Percentiles rank a stretch among this genome's conserved stretches.
Evolutionary conservation across 805 yeast species (phyloP).

Genomic region (Wickerhamomyces chaumierensis): DNA sequence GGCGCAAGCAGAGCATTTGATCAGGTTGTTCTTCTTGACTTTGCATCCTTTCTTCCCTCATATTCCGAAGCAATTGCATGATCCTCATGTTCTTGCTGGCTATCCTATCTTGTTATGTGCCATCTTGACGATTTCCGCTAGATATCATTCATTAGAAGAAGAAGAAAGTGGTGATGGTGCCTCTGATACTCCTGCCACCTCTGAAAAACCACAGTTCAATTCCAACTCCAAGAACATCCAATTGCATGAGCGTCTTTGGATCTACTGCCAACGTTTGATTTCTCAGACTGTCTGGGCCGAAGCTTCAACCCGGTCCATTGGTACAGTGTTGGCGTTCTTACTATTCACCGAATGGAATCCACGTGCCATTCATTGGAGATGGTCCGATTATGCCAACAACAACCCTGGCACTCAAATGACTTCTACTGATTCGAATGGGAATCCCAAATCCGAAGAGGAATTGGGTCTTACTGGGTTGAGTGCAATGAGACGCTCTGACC

Average conservation of each 20-base stretch:
- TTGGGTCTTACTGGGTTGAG: constrained; percentile 59
- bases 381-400: constrained; percentile 69
- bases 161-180: constrained; percentile 17
- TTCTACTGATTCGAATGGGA: constrained; percentile 3
- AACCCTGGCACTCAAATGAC: constrained; percentile 20
- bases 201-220: constrained; percentile 13
- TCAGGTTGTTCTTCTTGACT: constrained; percentile 55
- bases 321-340: constrained; percentile 76
- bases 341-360: constrained; percentile 94
- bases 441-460: constrained; percentile 12
- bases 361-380: constrained; percentile 80
- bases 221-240: constrained; percentile 34
- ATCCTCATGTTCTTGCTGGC: constrained; percentile 53
- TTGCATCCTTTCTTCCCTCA: constrained; percentile 90
- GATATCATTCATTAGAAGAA: constrained; percentile 55
- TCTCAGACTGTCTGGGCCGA: constrained; percentile 92
- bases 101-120: constrained; percentile 78
- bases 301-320: constrained; percentile 77
- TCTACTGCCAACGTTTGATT: constrained; percentile 67
- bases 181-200: not conserved
- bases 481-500: constrained; percentile 75
- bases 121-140: constrained; percentile 65
- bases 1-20: constrained; percentile 44
- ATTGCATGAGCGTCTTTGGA: constrained; percentile 76
- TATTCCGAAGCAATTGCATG: constrained; percentile 63